Base-by-base conservation (phyloP, 2,329 filamentous ascomycete species). In the Lecanosticta acicola region DNA sequence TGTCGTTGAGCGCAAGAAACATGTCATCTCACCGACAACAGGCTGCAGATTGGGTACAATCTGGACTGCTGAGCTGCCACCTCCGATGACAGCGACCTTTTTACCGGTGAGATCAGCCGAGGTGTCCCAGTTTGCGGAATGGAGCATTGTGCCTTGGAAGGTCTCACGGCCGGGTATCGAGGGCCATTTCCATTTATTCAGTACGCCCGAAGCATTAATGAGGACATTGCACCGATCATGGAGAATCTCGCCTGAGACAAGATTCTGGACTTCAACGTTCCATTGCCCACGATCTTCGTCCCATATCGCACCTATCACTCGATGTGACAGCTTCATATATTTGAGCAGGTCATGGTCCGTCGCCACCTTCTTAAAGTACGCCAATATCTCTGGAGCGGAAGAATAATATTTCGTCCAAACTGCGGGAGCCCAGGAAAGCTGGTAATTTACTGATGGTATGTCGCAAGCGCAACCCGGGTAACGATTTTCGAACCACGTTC, bases 51-150 rank as follows among this genome's bases (percentile, higher is more conserved):
- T 56, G 8, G 66, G 59, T 3, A 70, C 60, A 16, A 70, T 67
- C 39, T 70, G 68, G 1, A 70, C 62, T 1, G 62, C 64, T 32
- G 59, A 64, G 29, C 59, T 62, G 2, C 67, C 66, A 2, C 59
- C 61, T 8, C 67, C 66, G 21, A 69, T 65, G 13, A 69, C 63
- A 4, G 64, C 66, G 2, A 68, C 62, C 4, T 54, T 59, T 46
- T 69, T 68, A 4, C 62, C 62, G 4, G 50, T 45, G 8, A 59
- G 40, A 11, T 53, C 40, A 19, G 65, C 60, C 4, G 53, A 57
- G 45, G 67, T 59, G 32, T 69, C 63, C 57, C 64, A 71, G 19
- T 53, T 48, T 4, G 68, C 68, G 3, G 61, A 65, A 41, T 70
- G 68, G 4, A 19, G n/a, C 51, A 69, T 61, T 2, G 62, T 59